A percentile compares a stretch with the other conserved stretches of the same genome.
phyloP scores from a whole-genome alignment of 805 yeast genomes.

The Isabelozyma heimii region DNA sequence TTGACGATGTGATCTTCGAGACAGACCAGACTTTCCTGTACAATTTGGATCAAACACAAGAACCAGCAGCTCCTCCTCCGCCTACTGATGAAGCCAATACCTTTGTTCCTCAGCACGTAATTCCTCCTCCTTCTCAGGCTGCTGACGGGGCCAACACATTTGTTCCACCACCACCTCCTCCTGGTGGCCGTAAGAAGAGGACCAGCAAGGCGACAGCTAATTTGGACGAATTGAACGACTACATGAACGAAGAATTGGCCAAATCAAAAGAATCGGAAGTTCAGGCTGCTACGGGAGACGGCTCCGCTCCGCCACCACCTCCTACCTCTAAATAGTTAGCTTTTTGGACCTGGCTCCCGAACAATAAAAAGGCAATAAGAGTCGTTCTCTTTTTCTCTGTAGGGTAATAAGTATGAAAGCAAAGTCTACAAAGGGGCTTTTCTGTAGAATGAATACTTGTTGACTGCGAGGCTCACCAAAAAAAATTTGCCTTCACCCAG shows the following conservation, averaged over 20 bases:
- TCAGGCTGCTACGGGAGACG: conserved; percentile 3
- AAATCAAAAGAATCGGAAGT: conserved; percentile 37
- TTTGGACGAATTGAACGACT: conserved; percentile 29
- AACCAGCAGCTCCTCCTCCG: not conserved
- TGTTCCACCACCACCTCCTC: conserved; percentile 16
- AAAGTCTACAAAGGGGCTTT: no score
- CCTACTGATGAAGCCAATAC: not conserved
- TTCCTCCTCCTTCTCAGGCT: conserved; percentile 5
- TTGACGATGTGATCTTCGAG: conserved; percentile 35
- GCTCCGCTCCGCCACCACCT: conserved; percentile 26
- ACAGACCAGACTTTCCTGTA: conserved; percentile 11
- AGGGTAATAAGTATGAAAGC: no score
- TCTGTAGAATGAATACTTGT: no score
- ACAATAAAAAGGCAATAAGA: no score
- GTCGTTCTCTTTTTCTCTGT: no score
- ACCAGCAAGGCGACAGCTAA: conserved; percentile 16
- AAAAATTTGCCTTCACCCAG: not conserved
- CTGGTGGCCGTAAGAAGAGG: conserved; percentile 27
- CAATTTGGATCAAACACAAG: not conserved
- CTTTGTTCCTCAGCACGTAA: conserved; percentile 7
- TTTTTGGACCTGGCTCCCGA: no score
- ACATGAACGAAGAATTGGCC: conserved; percentile 43
- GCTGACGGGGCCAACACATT: not conserved
- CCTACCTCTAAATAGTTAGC: conserved; percentile 20
- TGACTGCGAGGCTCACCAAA: no score